These are phyloP conservation scores for Dionaea muscipula DNA, from an alignment of 179 eudicot species.

Conservation along the genomic window DNA sequence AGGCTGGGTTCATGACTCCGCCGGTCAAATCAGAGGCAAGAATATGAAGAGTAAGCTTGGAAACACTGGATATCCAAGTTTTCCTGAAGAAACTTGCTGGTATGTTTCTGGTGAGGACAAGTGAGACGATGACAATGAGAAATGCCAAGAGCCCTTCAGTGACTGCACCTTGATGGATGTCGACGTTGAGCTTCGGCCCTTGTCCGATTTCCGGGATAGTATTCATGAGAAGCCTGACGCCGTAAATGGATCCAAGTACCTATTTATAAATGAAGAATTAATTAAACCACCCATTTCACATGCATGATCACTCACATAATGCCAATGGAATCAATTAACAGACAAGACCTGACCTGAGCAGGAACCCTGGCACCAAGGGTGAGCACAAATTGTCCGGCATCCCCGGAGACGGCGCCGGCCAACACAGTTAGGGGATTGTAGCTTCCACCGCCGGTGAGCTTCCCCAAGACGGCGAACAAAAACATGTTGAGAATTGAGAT, in stretches of 20 bases:
- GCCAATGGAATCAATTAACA: too few species aligned
- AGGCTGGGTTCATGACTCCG: slow-evolving; percentile 92
- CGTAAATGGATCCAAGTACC: slow-evolving; percentile 64
- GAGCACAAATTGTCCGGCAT: slow-evolving; percentile 45
- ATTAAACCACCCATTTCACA: not conserved
- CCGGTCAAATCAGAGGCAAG: slow-evolving; percentile 80
- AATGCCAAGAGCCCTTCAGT: slow-evolving; percentile 77
- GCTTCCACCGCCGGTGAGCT: slow-evolving; percentile 43
- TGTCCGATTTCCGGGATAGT: slow-evolving; percentile 46
- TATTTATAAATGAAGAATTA: too few species aligned
- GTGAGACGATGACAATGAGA: slow-evolving; percentile 34
- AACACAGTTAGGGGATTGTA: slow-evolving; percentile 63
- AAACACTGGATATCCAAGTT: slow-evolving; percentile 75
- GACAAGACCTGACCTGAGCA: slow-evolving; percentile 47
- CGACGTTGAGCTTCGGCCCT: slow-evolving; percentile 62
- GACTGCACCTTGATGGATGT: slow-evolving; percentile 61
- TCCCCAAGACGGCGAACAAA: slow-evolving; percentile 44
- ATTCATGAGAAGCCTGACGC: slow-evolving; percentile 41
- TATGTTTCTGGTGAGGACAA: slow-evolving; percentile 39
- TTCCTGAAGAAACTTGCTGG: slow-evolving; percentile 69
- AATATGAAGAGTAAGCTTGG: slow-evolving; percentile 64
- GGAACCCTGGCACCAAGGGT: slow-evolving; percentile 66
- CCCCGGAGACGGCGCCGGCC: slow-evolving; percentile 49
- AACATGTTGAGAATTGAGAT: slow-evolving; percentile 45
- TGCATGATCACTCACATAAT: too few species aligned